A percentile compares a stretch with the other conserved stretches of the same genome.
phyloP scores from a whole-genome alignment of 2,329 filamentous ascomycete species.

The Paracoccidioides brasiliensis region DNA sequence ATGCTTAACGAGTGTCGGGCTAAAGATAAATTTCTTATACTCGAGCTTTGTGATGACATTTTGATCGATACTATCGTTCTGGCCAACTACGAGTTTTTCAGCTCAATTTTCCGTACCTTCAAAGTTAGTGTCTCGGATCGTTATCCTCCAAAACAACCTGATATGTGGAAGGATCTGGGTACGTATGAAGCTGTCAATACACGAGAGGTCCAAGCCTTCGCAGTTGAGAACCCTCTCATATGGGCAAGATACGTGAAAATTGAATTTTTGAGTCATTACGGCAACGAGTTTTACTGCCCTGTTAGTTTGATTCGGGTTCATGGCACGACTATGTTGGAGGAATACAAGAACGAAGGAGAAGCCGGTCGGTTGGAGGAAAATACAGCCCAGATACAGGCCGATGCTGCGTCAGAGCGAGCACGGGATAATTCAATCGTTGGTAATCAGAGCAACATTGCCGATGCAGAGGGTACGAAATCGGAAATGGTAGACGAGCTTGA shows the following conservation, averaged over 20 bases:
- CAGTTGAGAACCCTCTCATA: conserved; percentile 87
- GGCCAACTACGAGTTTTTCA: conserved; percentile 98
- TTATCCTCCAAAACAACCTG: conserved; percentile 70
- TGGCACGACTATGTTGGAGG: conserved; percentile 85
- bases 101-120: conserved; percentile 86
- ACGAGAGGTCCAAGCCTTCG: conserved; percentile 83
- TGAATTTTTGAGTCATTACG: conserved; percentile 86
- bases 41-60: conserved; percentile 79
- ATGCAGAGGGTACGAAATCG: conserved; percentile 12
- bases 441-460: conserved; percentile 15
- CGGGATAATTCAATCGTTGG: conserved; percentile 16
- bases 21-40: conserved; percentile 82
- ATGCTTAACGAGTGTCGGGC: conserved; percentile 87
- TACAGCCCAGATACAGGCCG: conserved; percentile 13
- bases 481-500: conserved; percentile 14
- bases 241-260: conserved; percentile 89
- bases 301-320: conserved; percentile 83
- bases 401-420: conserved; percentile 8
- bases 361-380: conserved; percentile 43
- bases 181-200: conserved; percentile 86
- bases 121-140: conserved; percentile 85
- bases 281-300: conserved; percentile 93
- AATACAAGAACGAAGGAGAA: conserved; percentile 80
- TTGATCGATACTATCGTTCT: conserved; percentile 92
- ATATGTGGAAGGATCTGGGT: conserved; percentile 80